Base-by-base conservation (phyloP, 2,329 filamentous ascomycete species). In the Trichoderma sp. region DNA sequence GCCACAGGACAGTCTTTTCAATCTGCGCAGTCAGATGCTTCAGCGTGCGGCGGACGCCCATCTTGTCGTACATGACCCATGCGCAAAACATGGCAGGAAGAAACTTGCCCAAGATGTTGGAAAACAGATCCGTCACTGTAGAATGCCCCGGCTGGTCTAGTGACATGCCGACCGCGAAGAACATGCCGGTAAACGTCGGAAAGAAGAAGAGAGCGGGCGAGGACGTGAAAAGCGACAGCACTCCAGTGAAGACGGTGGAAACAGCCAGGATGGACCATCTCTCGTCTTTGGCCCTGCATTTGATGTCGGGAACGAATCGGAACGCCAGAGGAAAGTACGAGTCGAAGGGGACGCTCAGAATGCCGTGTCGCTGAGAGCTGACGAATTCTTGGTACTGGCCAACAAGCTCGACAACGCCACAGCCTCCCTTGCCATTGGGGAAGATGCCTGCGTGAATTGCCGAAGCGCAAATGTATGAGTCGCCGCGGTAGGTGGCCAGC, bases 321-420 rank as follows among this genome's bases (percentile, higher is more conserved):
- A 94, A 98, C 0, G 95, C 93, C 35, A 94, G 92, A 1, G 97
- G 97, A 80, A 99, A 99, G 78, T 94, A 95, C 0, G 95, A 96
- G 77, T 95, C 90, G 81, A 99, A 99, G 5, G 85, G 89, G 72
- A 94, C 87, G 77, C 95, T 97, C 33, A 87, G 85, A 77, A 98
- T 95, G 71, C 93, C 94, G 80, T 97, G 88, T n/a, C 88, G 88
- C 65, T 90, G 89, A 11, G 92, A 91, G 59, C 89, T 88, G 59
- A 88, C 84, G 81, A 92, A 98, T 66, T 89, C 85, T 73, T 88
- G 85, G 74, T 91, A 89, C 73, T 92, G 88, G 27, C 95, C 95
- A 27, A 94, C 88, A 50, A 97, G 87, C 72, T 90, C 89, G 38
- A 97, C 89, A 3, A 97, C 94, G 75, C 95, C 95, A 79, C 95